phyloP scores from a whole-genome alignment of 2,329 filamentous ascomycete species.

The Beauveria australis region DNA sequence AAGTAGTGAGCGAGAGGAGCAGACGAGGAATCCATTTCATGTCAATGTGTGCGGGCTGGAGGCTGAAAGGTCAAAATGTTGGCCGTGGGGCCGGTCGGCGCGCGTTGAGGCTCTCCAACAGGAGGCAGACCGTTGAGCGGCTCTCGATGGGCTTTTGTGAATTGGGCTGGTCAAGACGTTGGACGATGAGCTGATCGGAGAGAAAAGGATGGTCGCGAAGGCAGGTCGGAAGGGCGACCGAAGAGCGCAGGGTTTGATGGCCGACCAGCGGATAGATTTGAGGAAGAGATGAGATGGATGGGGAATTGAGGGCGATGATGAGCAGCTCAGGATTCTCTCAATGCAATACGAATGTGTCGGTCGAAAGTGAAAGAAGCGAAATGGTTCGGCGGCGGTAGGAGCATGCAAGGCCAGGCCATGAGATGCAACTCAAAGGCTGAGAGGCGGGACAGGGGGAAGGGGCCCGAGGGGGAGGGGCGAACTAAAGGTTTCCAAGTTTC shows the following conservation, averaged over 20 bases:
- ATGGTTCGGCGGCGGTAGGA: background rate
- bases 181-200: background rate
- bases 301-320: background rate
- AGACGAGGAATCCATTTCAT: conserved; percentile 53
- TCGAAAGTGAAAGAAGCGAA: conserved; percentile 5
- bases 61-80: background rate
- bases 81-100: conserved; percentile 2
- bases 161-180: background rate
- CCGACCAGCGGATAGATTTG: background rate
- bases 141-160: background rate
- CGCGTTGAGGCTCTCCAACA: background rate
- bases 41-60: conserved; percentile 21
- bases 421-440: conserved; percentile 7
- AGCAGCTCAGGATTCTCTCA: background rate
- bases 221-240: background rate
- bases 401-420: conserved; percentile 5
- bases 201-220: background rate
- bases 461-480: conserved; percentile 10
- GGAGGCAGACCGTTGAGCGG: background rate
- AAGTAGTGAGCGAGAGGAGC: conserved; percentile 66
- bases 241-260: background rate
- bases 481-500: conserved; percentile 9
- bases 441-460: conserved; percentile 8
- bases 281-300: background rate
- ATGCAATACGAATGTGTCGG: background rate